Evolutionary conservation across 2,329 filamentous ascomycete genomes (phyloP).

Genomic region (Uncinocarpus reesii): DNA sequence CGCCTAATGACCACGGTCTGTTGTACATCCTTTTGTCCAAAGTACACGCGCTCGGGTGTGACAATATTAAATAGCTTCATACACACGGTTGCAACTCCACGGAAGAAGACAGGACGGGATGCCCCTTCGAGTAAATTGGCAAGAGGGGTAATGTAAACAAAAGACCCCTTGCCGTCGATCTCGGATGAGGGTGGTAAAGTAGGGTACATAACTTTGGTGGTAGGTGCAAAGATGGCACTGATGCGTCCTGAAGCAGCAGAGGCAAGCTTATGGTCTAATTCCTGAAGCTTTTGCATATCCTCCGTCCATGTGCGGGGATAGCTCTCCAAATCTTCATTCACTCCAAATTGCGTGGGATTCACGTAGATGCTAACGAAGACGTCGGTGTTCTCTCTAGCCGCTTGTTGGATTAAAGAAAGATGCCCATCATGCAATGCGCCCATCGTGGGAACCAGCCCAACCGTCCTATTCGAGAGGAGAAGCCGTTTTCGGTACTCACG

Average conservation of each 20-base stretch:
- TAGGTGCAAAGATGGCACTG: slow-evolving; percentile 76
- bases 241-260: slow-evolving; percentile 51
- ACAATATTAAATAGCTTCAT: slow-evolving; percentile 87
- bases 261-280: slow-evolving; percentile 59
- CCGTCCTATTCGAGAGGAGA: slow-evolving; percentile 54
- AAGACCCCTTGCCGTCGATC: slow-evolving; percentile 68
- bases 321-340: slow-evolving; percentile 73
- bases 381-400: slow-evolving; percentile 71
- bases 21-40: slow-evolving; percentile 96
- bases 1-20: slow-evolving; percentile 83
- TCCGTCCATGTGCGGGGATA: slow-evolving; percentile 85
- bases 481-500: slow-evolving; percentile 60
- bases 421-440: slow-evolving; percentile 92
- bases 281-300: slow-evolving; percentile 58
- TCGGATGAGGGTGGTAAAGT: slow-evolving; percentile 62
- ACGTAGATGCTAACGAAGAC: slow-evolving; percentile 90
- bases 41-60: slow-evolving; percentile 69
- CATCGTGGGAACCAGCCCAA: slow-evolving; percentile 94
- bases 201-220: slow-evolving; percentile 77
- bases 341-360: slow-evolving; percentile 92
- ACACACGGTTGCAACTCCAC: slow-evolving; percentile 90
- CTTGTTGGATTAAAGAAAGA: slow-evolving; percentile 70
- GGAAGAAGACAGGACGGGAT: slow-evolving; percentile 85
- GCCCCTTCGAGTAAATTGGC: slow-evolving; percentile 71
- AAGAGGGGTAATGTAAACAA: slow-evolving; percentile 82